These are phyloP conservation scores for Xylaria curta DNA, from an alignment of 495 filamentous ascomycete genomes.

Conservation along the genomic window DNA sequence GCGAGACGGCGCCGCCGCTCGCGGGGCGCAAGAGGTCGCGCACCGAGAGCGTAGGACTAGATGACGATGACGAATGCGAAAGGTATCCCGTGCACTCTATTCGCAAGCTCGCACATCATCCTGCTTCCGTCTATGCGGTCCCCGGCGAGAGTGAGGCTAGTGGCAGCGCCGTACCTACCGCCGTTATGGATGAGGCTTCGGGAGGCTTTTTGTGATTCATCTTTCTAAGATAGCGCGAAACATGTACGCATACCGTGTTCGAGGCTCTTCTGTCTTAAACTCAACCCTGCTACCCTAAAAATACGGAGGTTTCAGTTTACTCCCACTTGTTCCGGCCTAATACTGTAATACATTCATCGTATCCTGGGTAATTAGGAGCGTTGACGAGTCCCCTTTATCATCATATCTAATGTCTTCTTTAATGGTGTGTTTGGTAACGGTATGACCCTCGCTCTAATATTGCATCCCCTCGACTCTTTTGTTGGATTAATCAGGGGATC, in stretches of 20 bases:
- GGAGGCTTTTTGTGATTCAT: background rate
- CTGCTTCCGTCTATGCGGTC: background rate
- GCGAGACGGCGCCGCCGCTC: background rate
- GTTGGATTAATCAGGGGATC: background rate
- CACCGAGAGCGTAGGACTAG: slow-evolving; percentile 34
- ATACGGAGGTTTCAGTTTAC: background rate
- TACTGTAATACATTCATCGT: background rate
- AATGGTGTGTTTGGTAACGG: background rate
- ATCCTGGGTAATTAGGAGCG: background rate
- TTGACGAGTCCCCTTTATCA: background rate
- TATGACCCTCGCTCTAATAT: background rate
- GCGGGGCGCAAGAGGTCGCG: slow-evolving; percentile 36
- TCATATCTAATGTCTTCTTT: background rate
- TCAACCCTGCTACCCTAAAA: background rate
- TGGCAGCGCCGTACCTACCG: slow-evolving; percentile 31
- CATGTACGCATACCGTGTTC: background rate
- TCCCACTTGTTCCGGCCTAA: background rate
- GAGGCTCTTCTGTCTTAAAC: background rate
- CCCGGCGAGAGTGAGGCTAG: slow-evolving; percentile 2
- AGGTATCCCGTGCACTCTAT: slow-evolving; percentile 36
- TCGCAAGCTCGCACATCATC: slow-evolving; percentile 37
- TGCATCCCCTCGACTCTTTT: background rate
- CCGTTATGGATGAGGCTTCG: slow-evolving; percentile 36
- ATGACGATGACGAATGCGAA: slow-evolving; percentile 29
- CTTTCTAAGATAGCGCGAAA: background rate